These are phyloP conservation scores for Heritiera fomes DNA, from an alignment of 345 rosid genomes.

Conservation along the genomic window DNA sequence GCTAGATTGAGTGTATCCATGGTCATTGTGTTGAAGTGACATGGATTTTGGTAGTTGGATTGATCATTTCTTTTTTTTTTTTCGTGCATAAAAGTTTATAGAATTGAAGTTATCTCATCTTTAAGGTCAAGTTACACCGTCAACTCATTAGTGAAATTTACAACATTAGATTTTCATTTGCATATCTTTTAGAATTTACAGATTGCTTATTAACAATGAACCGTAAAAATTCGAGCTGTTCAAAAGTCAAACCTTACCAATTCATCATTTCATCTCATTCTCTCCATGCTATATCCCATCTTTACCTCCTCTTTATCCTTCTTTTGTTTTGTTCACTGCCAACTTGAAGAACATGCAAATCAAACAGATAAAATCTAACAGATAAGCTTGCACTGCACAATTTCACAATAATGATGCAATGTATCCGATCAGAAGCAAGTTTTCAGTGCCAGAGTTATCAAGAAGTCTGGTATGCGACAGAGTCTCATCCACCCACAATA, in stretches of 20 bases:
- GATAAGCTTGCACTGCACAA: neutral
- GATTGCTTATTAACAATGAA: too few species aligned
- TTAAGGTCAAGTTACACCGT: too few species aligned
- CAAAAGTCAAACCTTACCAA: too few species aligned
- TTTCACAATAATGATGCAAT: neutral
- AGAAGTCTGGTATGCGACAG: neutral
- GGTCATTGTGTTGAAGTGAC: neutral
- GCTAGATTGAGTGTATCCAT: neutral
- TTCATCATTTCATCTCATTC: neutral
- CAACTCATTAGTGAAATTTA: too few species aligned
- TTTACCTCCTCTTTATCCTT: neutral
- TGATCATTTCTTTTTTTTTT: too few species aligned
- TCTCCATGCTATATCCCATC: neutral
- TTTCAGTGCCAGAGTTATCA: neutral
- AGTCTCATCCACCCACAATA: neutral
- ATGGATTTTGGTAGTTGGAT: neutral
- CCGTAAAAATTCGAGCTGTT: too few species aligned
- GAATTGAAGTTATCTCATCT: too few species aligned
- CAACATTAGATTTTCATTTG: too few species aligned
- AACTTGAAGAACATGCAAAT: neutral
- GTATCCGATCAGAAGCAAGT: neutral
- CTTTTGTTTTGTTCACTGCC: neutral
- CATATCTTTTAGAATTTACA: too few species aligned
- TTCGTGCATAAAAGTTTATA: too few species aligned
- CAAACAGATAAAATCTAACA: neutral